Conservation (phyloP, 2,329 filamentous ascomycete genomes). For the Herpotrichia juniperi region DNA sequence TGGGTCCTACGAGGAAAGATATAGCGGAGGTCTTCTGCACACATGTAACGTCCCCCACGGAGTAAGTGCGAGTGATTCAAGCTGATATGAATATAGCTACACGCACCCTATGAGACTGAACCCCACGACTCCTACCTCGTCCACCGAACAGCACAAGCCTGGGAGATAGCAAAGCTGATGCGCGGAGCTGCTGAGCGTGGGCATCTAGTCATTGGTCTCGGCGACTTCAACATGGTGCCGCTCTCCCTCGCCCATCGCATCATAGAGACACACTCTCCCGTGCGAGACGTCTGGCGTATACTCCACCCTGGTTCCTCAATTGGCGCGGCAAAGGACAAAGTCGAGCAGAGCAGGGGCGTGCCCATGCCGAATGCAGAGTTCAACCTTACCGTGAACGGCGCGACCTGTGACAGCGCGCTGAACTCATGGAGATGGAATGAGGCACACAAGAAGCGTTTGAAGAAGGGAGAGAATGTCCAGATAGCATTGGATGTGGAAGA, state of each 20-base stretch:
- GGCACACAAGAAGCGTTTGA: constrained; percentile 69
- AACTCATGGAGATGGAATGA: constrained; percentile 96
- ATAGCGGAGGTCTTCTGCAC: constrained; percentile 91
- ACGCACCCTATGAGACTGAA: constrained; percentile 84
- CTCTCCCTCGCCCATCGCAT: constrained; percentile 82
- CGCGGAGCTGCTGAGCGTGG: constrained; percentile 79
- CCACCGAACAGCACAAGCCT: constrained; percentile 90
- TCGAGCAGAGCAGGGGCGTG: constrained; percentile 69
- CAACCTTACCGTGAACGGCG: constrained; percentile 81
- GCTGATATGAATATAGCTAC: constrained; percentile 60
- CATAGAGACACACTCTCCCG: constrained; percentile 77
- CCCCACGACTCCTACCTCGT: constrained; percentile 85
- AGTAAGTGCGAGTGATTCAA: constrained; percentile 44
- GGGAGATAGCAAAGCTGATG: constrained; percentile 92
- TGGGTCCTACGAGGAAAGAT: constrained; percentile 68
- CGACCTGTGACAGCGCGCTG: constrained; percentile 81
- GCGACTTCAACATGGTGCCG: constrained; percentile 98
- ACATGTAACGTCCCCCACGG: constrained; percentile 62
- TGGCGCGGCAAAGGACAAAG: constrained; percentile 70
- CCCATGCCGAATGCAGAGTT: constrained; percentile 76
- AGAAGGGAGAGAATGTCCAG: constrained; percentile 66
- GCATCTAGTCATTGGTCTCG: constrained; percentile 82
- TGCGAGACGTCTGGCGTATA: constrained; percentile 83
- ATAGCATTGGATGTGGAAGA: constrained; percentile 73
- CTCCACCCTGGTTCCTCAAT: constrained; percentile 84